Conservation (phyloP, 371 early-diverging fungal species). For the Apophysomyces trapeziformis region DNA sequence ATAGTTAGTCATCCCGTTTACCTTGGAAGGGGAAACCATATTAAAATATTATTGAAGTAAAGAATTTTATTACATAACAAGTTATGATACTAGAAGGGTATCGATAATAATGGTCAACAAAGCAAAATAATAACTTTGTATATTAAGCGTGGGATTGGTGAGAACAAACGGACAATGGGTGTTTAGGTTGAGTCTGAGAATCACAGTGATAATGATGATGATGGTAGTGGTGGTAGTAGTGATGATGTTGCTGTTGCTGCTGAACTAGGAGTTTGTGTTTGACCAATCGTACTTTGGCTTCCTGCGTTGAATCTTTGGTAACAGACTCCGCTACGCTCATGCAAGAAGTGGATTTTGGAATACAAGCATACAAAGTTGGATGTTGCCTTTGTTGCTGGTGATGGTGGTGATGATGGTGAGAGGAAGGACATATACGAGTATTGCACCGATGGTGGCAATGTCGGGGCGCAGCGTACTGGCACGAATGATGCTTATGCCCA, state of each 20-base stretch:
- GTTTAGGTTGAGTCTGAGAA: not conserved
- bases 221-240: conserved; percentile 2
- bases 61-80: too few relatives aligned
- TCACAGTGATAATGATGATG: conserved; percentile 8
- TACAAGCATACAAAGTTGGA: not conserved
- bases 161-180: not conserved
- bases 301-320: conserved; percentile 6
- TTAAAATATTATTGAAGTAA: too few relatives aligned
- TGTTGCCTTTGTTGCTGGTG: not conserved
- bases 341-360: not conserved
- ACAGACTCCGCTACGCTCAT: not conserved
- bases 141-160: not conserved
- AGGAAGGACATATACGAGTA: not conserved
- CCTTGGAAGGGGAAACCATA: too few relatives aligned
- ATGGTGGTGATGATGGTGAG: not conserved
- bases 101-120: too few relatives aligned
- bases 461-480: not conserved
- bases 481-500: not conserved
- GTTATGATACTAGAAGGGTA: too few relatives aligned
- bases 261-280: not conserved
- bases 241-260: not conserved
- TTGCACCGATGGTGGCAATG: not conserved
- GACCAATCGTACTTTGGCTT: not conserved
- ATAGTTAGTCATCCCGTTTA: too few relatives aligned
- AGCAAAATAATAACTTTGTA: too few relatives aligned